Conservation (phyloP, 2,329 filamentous ascomycete genomes). For the Colletotrichum horii region DNA sequence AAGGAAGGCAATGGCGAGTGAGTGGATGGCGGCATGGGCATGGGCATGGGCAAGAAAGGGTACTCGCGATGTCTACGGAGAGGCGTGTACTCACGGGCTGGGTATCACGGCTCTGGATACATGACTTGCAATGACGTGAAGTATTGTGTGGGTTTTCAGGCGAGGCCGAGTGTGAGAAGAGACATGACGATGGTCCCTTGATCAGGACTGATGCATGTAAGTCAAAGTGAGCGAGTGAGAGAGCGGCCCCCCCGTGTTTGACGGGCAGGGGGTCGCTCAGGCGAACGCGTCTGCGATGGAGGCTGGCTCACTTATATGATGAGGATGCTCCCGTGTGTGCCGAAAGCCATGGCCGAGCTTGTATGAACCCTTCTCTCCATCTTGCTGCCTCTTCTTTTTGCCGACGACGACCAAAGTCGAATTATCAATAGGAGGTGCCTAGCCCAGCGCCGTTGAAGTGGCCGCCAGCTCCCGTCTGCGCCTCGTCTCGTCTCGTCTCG, state of each 20-base stretch:
- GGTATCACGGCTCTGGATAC: not conserved
- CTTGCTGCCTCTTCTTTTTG: not conserved
- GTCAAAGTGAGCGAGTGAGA: not conserved
- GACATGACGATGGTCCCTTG: not conserved
- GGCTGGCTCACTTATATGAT: not conserved
- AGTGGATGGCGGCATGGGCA: conserved; percentile 1
- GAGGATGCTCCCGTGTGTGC: not conserved
- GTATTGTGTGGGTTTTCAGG: not conserved
- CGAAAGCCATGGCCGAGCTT: not conserved
- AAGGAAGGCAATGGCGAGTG: not conserved
- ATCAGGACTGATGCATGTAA: not conserved
- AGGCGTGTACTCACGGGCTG: not conserved
- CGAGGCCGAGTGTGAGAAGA: not conserved
- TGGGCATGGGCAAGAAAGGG: not conserved
- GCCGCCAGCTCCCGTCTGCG: not conserved
- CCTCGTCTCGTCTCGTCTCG: not conserved
- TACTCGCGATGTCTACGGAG: not conserved
- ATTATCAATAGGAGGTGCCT: conserved; percentile 4
- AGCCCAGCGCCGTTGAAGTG: not conserved
- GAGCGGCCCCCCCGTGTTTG: not conserved
- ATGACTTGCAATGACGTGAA: not conserved
- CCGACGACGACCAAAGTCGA: not conserved
- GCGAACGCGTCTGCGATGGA: not conserved
- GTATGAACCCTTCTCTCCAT: not conserved
- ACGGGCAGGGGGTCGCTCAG: not conserved